Evolutionary conservation across 2,329 filamentous ascomycete genomes (phyloP).

Genomic region (Aspergillus transmontanensis): DNA sequence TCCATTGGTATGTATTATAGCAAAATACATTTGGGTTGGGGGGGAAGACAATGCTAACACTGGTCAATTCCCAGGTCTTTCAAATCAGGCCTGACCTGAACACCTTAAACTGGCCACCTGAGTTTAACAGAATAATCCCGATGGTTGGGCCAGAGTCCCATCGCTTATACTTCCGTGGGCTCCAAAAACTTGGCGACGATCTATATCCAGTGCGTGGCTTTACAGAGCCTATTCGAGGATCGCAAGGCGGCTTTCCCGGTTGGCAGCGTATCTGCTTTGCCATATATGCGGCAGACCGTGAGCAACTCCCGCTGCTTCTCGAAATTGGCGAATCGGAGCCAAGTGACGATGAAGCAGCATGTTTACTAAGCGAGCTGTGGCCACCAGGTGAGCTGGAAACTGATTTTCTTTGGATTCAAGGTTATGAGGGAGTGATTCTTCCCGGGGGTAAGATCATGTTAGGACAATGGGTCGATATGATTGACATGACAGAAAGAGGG

Average conservation of each 20-base stretch:
- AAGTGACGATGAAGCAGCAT: neutral
- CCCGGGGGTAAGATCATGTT: conserved; percentile 52
- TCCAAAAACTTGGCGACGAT: conserved; percentile 18
- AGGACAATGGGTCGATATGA: conserved; percentile 49
- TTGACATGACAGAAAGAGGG: conserved; percentile 23
- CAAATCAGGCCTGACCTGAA: conserved; percentile 20
- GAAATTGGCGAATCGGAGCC: conserved; percentile 11
- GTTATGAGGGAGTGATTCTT: conserved; percentile 52
- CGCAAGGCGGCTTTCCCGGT: conserved; percentile 34
- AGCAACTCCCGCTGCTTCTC: conserved; percentile 20
- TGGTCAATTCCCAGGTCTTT: conserved; percentile 23
- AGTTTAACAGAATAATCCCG: conserved; percentile 29
- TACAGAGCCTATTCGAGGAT: conserved; percentile 30
- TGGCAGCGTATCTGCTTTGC: conserved; percentile 43
- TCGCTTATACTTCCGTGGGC: conserved; percentile 30
- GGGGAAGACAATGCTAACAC: neutral
- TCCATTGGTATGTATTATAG: conserved; percentile 24
- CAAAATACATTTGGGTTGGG: neutral
- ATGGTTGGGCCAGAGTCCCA: neutral
- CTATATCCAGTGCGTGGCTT: conserved; percentile 37
- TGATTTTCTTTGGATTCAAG: conserved; percentile 42
- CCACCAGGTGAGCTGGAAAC: conserved; percentile 15
- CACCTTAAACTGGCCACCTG: conserved; percentile 29
- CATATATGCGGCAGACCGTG: conserved; percentile 30
- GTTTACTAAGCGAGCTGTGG: conserved; percentile 19